Evolutionary conservation across 148 eudicot species (phyloP).

Genomic region (Heliamphora exappendiculata): DNA sequence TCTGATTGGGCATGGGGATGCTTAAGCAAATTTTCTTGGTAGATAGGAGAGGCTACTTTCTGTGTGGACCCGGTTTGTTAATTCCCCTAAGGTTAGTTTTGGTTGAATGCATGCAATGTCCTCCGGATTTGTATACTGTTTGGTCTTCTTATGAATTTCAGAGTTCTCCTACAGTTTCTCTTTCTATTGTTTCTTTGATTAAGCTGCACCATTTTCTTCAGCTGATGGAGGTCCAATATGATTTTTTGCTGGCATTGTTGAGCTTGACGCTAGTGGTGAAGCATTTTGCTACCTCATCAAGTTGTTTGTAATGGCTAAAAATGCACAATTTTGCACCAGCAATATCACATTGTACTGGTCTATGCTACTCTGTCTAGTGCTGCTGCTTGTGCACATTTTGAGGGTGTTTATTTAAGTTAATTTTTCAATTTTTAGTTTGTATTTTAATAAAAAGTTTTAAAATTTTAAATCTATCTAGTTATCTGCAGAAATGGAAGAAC

Average conservation of each 20-base stretch:
- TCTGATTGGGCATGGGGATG: slow-evolving; percentile 56
- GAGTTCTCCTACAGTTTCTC: background rate
- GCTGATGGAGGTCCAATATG: background rate
- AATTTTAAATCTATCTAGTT: no score
- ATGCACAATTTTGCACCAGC: background rate
- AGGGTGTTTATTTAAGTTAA: no score
- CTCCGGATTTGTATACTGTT: background rate
- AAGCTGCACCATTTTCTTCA: background rate
- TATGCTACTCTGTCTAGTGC: no score
- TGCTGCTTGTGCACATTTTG: no score
- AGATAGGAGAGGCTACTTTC: background rate
- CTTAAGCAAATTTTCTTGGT: slow-evolving; percentile 16
- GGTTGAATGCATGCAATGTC: background rate
- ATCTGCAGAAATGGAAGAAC: no score
- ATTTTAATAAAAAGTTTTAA: no score
- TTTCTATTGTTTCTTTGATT: background rate
- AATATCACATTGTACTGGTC: background rate
- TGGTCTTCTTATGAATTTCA: background rate
- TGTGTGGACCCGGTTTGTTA: background rate
- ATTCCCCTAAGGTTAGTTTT: background rate
- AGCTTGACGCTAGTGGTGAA: background rate
- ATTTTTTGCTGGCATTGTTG: background rate
- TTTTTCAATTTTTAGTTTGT: no score
- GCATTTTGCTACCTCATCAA: no score
- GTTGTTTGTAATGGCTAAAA: background rate